Conservation (phyloP, 2,329 filamentous ascomycete species). For the Zymoseptoria pseudotritici region DNA sequence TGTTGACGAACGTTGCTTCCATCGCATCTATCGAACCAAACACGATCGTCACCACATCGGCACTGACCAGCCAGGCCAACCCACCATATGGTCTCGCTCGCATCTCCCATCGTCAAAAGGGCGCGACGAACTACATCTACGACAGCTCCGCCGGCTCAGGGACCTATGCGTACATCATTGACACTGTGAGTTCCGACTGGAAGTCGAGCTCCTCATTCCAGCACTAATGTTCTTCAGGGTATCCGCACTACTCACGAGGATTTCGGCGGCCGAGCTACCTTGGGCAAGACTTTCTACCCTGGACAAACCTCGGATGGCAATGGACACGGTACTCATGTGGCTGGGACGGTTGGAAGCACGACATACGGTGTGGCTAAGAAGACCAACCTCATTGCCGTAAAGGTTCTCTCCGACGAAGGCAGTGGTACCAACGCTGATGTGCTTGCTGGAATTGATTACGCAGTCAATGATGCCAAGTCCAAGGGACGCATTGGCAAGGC, state of each 20-base stretch:
- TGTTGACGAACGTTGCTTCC: slow-evolving; percentile 23
- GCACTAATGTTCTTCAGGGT: slow-evolving; percentile 3
- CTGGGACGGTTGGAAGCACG: slow-evolving; percentile 53
- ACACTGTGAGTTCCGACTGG: slow-evolving; percentile 12
- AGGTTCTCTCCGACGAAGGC: slow-evolving; percentile 40
- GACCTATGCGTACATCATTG: slow-evolving; percentile 21
- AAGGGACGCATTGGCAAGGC: slow-evolving; percentile 62
- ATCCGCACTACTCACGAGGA: slow-evolving; percentile 18
- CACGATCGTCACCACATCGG: slow-evolving; percentile 29
- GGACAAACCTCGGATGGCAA: slow-evolving; percentile 38
- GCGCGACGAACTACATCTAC: slow-evolving; percentile 32
- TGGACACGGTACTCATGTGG: slow-evolving; percentile 58
- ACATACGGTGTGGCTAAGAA: slow-evolving; percentile 51
- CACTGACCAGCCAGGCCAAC: slow-evolving; percentile 33
- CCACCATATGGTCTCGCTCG: slow-evolving; percentile 37
- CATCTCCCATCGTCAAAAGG: slow-evolving; percentile 31
- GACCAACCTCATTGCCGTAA: slow-evolving; percentile 44
- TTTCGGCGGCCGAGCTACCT: slow-evolving; percentile 23
- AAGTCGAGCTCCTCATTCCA: background rate
- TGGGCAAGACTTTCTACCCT: slow-evolving; percentile 18
- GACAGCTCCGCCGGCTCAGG: slow-evolving; percentile 31
- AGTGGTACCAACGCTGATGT: slow-evolving; percentile 44
- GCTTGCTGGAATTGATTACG: slow-evolving; percentile 41
- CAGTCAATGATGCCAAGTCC: slow-evolving; percentile 52
- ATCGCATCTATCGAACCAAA: slow-evolving; percentile 34